Evolutionary conservation across 148 eudicot species (phyloP), one percentile per base, ranked within the genome.

Genomic region (Nepenthes mirabilis): DNA sequence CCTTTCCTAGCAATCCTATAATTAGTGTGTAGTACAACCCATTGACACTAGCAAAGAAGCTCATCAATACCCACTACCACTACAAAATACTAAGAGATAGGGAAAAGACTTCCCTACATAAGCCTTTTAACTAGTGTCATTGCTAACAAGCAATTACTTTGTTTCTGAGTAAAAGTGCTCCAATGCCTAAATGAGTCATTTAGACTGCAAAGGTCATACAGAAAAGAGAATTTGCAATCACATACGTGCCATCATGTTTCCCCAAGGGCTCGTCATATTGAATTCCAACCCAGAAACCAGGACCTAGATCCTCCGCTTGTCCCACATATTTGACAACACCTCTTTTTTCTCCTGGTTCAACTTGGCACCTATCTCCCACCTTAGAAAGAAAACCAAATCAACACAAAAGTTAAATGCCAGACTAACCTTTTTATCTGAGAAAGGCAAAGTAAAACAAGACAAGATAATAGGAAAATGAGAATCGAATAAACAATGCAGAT

Each of bases 321-420:
- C 96, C 98, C 43, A 91, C 96, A 80, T 78, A 91, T 75, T 88
- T 91, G 66, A 91, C 74, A 60, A 82, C 70, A 7, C 98, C 98
- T 71, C 95, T 79, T 73, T 93, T 91, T 48, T 88, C 98, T 62
- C 98, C 98, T 13, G 91, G 87, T 80, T 85, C 79, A 73, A 88
- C 89, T 82, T 93, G 85, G 68, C 98, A 93, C 77, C 98, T 93
- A 65, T 93, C 96, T 68, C 98, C 98, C 37, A 85, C 85, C 96
- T 91, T 68, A 33, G 62, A 56, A 58, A 54, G 53, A 36, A 64
- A 14, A 49, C 11, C 3, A n/a, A n/a, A 49, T 49, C 52, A 49
- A 49, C 6, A 49, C 12, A 49, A 49, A 11, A 3, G 8, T 40
- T 8, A 4, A 40, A 23, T 23, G 23, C 23, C 23, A 23, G 23